Percentiles rank a stretch among this genome's conserved stretches.
phyloP scores from a whole-genome alignment of 352 stramenopile genomes.

The Lagenidium sp. region DNA sequence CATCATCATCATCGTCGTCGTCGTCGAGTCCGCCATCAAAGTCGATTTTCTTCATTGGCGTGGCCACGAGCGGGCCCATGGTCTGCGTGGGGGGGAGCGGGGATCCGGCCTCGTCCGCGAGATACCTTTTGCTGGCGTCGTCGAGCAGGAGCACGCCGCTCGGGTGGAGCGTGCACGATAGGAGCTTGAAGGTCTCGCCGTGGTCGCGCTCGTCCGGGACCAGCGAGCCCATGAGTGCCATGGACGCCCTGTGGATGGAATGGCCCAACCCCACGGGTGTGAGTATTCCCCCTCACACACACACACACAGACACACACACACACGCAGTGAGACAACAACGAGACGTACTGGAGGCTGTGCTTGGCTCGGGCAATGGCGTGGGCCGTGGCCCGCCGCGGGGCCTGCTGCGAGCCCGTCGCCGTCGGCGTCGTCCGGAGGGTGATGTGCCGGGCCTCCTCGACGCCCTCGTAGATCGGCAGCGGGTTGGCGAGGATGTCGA shows the following conservation, averaged over 20 bases:
- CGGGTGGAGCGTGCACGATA: conserved; percentile 67
- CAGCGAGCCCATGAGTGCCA: conserved; percentile 75
- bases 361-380: conserved; percentile 27
- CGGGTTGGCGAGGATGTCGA: conserved; percentile 42
- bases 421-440: conserved; percentile 13
- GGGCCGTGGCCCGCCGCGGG: not conserved
- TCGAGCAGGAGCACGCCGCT: conserved; percentile 71
- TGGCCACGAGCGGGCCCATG: conserved; percentile 3
- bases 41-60: conserved; percentile 12
- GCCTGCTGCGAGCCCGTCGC: not conserved
- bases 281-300: not conserved
- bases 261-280: too few species aligned
- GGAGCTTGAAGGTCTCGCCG: conserved; percentile 78
- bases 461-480: conserved; percentile 57
- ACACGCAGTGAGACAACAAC: not conserved
- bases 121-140: conserved; percentile 67
- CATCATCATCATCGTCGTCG: conserved; percentile 9
- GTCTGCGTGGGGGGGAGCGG: not conserved
- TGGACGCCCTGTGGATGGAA: conserved; percentile 38
- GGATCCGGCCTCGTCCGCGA: conserved; percentile 12
- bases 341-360: conserved; percentile 59
- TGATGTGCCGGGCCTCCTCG: conserved; percentile 54
- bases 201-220: conserved; percentile 68
- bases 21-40: conserved; percentile 17
- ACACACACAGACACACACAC: not conserved